phyloP scores from a whole-genome alignment of 2,329 filamentous ascomycete species.

The Pseudofabraea citricarpa region DNA sequence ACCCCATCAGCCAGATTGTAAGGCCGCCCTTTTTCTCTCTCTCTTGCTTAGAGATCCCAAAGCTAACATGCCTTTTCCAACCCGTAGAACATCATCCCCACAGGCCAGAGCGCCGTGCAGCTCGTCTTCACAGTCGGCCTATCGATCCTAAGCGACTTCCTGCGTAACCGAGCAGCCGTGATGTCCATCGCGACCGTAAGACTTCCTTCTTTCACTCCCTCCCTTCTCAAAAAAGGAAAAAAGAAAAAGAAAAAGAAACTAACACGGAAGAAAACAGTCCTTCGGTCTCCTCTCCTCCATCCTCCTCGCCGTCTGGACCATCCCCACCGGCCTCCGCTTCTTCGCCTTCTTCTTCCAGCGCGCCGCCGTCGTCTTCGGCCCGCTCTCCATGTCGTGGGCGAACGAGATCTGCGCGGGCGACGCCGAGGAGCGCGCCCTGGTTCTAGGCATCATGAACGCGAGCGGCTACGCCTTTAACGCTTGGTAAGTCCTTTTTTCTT shows the following conservation, averaged over 20 bases:
- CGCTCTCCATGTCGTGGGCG: slow-evolving; percentile 44
- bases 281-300: slow-evolving; percentile 29
- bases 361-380: slow-evolving; percentile 30
- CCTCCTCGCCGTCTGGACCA: slow-evolving; percentile 30
- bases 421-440: slow-evolving; percentile 43
- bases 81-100: slow-evolving; percentile 41
- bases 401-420: slow-evolving; percentile 41
- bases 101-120: slow-evolving; percentile 43
- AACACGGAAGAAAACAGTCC: slow-evolving; percentile 17
- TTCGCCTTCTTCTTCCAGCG: slow-evolving; percentile 32
- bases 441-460: slow-evolving; percentile 44
- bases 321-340: slow-evolving; percentile 18
- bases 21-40: slow-evolving; percentile 6
- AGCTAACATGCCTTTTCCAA: neutral
- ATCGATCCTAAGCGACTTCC: slow-evolving; percentile 48
- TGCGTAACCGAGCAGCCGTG: slow-evolving; percentile 26
- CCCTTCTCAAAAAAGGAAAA: too few species aligned
- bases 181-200: slow-evolving; percentile 28
- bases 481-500: slow-evolving; percentile 20
- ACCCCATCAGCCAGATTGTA: slow-evolving; percentile 42
- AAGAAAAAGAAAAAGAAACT: too few species aligned
- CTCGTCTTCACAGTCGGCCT: slow-evolving; percentile 47
- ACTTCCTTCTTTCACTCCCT: neutral
- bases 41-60: neutral
- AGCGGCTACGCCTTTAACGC: slow-evolving; percentile 38